Conservation (phyloP, 2,329 filamentous ascomycete species). For the Domatiomyces catenatus region DNA sequence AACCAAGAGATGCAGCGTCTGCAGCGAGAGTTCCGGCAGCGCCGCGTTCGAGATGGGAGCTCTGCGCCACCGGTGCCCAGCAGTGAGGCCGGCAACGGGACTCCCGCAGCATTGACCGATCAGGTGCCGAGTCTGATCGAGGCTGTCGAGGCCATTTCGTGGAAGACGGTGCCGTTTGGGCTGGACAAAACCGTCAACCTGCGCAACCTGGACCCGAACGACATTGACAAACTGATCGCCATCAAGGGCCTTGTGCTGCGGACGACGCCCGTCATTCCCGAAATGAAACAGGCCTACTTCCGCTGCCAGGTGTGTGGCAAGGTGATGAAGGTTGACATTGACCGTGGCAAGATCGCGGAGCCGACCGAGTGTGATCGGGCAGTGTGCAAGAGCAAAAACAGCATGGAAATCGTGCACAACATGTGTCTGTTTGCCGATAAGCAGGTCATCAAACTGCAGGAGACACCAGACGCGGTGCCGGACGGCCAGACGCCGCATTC, state of each 20-base stretch:
- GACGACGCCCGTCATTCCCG: conserved; percentile 87
- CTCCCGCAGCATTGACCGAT: conserved; percentile 29
- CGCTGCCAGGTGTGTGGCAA: conserved; percentile 87
- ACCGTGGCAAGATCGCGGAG: conserved; percentile 90
- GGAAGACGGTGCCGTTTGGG: conserved; percentile 78
- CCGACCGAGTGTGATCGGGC: conserved; percentile 76
- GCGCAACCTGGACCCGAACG: conserved; percentile 82
- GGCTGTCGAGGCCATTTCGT: conserved; percentile 64
- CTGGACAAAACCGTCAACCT: conserved; percentile 78
- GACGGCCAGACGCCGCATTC: conserved; percentile 95
- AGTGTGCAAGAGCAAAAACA: conserved; percentile 72
- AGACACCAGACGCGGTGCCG: conserved; percentile 87
- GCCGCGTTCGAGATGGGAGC: conserved; percentile 44
- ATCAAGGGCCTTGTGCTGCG: conserved; percentile 95
- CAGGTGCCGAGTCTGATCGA: conserved; percentile 53
- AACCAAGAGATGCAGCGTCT: conserved; percentile 60
- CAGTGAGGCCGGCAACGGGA: conserved; percentile 59
- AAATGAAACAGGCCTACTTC: conserved; percentile 99
- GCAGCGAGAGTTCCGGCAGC: conserved; percentile 34
- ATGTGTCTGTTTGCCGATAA: conserved; percentile 90
- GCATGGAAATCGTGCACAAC: conserved; percentile 97
- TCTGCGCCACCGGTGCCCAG: conserved; percentile 65
- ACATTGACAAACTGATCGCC: conserved; percentile 90
- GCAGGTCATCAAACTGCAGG: conserved; percentile 95
- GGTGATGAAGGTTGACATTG: conserved; percentile 76